Evolutionary conservation across 257 asterid species (phyloP).

Genomic region (Rehmannia glutinosa): DNA sequence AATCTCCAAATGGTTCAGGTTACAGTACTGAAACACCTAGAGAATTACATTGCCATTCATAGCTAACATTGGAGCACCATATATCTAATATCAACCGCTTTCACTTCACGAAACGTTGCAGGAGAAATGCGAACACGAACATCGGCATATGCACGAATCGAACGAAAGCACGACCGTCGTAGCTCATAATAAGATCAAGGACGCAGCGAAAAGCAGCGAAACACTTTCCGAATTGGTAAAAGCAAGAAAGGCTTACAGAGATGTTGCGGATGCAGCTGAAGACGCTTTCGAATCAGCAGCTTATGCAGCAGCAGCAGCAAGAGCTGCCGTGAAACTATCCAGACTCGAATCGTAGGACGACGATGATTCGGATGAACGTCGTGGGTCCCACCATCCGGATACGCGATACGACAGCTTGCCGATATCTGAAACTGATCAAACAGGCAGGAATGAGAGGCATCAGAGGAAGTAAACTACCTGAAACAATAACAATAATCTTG

Average conservation of each 20-base stretch:
- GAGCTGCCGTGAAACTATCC: conserved; percentile 7
- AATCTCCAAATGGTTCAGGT: no score
- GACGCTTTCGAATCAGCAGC: conserved; percentile 22
- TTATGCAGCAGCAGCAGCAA: conserved; percentile 20
- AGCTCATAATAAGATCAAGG: background rate
- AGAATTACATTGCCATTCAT: background rate
- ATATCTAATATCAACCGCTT: background rate
- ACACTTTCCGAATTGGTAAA: background rate
- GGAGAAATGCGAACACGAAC: background rate
- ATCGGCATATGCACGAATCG: background rate
- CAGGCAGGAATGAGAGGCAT: background rate
- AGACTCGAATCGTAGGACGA: background rate
- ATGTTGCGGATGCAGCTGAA: conserved; percentile 14
- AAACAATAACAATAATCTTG: background rate
- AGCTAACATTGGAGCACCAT: no score
- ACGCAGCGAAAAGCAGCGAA: background rate
- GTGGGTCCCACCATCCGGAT: background rate
- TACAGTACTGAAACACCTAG: no score
- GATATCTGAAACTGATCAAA: background rate
- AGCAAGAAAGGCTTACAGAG: conserved; percentile 1
- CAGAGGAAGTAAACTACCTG: background rate
- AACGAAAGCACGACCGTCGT: background rate
- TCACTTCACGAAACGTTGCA: background rate
- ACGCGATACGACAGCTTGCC: background rate
- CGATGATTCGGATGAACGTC: background rate